These are phyloP conservation scores for apple (Malus domestica) DNA, from an alignment of 306 rosid species.

Conservation along the genomic window ASM211411v1 NC_041797.1:16310001-16310500, in stretches of 20 bases:
- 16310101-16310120: not conserved
- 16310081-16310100: slow-evolving; percentile 23
- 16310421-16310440: slow-evolving; percentile 73
- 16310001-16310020: not conserved
- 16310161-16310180: slow-evolving; percentile 11
- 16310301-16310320: slow-evolving; percentile 33
- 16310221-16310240: slow-evolving; percentile 74
- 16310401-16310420: slow-evolving; percentile 63
- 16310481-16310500: slow-evolving; percentile 85
- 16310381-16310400: slow-evolving; percentile 58
- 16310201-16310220: slow-evolving; percentile 49
- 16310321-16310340: slow-evolving; percentile 83
- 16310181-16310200: not conserved
- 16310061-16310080: slow-evolving; percentile 28
- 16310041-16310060: slow-evolving; percentile 22
- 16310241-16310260: slow-evolving; percentile 35
- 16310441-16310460: slow-evolving; percentile 76
- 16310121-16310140: slow-evolving; percentile 10
- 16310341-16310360: slow-evolving; percentile 72
- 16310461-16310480: slow-evolving; percentile 87
- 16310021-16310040: not conserved
- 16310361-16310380: slow-evolving; percentile 71
- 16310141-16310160: slow-evolving; percentile 9
- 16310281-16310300: slow-evolving; percentile 58
- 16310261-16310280: slow-evolving; percentile 70